Evolutionary conservation across 768 basidiomycete species (phyloP), one percentile per base, ranked within the genome.

Genomic region (Tulasnella sp.): DNA sequence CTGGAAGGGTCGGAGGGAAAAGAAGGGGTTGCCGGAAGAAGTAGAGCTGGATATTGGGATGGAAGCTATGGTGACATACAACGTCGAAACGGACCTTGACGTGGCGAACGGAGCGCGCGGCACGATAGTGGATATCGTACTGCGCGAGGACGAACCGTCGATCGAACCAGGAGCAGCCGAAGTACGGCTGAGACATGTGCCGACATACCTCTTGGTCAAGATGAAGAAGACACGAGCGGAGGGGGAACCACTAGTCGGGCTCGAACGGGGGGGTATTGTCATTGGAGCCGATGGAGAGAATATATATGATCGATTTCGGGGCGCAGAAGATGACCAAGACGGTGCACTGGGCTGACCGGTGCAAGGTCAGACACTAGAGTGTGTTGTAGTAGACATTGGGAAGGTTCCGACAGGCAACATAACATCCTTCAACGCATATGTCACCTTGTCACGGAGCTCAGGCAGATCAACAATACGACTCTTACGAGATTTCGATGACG

Each of bases 21-120:
- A 39, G 12, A 39, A 39, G 6, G 39, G 39, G 5, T 12, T 39
- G 5, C 39, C 39, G 12, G 39, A 39, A 6, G 39, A 39, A 12
- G 39, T 39, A 12, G 68, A 71, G 52, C 34, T 85, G 0, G 82
- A 82, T 0, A 77, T 84, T 0, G 85, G 85, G 0, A 84, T 84
- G 83, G 78, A 82, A 64, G 84, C 81, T 0, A 85, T 87, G 84
- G 82, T 85, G 0, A 77, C 80, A 1, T 17, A 78, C 0, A 86
- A 86, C 54, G 77, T 85, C 0, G 80, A 81, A 3, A 85, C 85
- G 1, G 83, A 85, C 29, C 78, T 80, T 0, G 83, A 86, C 70
- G 71, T 86, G 1, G 83, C 84, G 0, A 87, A 86, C 67, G 84
- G 86, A 0, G 81, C 84, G 0, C 40, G 83, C 22, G 85, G 85